A percentile compares a stretch with the other conserved stretches of the same genome.
Evolutionary conservation across 2,329 filamentous ascomycete genomes (phyloP).

Genomic region (Diaporthe vaccinii): DNA sequence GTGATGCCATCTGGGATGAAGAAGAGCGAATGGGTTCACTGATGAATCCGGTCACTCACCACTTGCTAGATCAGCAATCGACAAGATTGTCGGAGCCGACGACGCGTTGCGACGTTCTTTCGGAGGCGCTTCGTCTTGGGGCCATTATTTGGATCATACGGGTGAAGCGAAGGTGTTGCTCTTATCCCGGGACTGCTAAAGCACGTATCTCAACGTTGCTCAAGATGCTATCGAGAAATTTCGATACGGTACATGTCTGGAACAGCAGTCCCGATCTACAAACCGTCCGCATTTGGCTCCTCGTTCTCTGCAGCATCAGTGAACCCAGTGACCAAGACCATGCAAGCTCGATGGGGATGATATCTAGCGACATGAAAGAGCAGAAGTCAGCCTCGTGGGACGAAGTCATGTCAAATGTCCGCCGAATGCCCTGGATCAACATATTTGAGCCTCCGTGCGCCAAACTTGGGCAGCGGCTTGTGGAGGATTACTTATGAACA

Average conservation of each 20-base stretch:
- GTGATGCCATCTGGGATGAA: constrained; percentile 2
- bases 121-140: constrained; percentile 5
- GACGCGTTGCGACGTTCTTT: not conserved
- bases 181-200: not conserved
- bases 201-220: constrained; percentile 8
- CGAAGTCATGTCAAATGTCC: not conserved
- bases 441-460: constrained; percentile 7
- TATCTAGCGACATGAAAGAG: not conserved
- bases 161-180: constrained; percentile 12
- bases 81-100: not conserved
- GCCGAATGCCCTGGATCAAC: constrained; percentile 10
- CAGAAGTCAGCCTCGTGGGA: not conserved
- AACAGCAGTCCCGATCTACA: not conserved
- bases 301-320: constrained; percentile 8
- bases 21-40: not conserved
- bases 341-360: not conserved
- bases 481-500: not conserved
- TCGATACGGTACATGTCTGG: not conserved
- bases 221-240: not conserved
- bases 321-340: not conserved
- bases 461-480: not conserved
- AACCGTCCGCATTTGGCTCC: constrained; percentile 7
- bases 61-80: not conserved
- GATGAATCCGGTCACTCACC: constrained; percentile 12
- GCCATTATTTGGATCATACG: constrained; percentile 9